A percentile compares a stretch with the other conserved stretches of the same genome.
Conservation (phyloP, 2,329 filamentous ascomycete species). For the Fusarium pseudograminearum region DNA sequence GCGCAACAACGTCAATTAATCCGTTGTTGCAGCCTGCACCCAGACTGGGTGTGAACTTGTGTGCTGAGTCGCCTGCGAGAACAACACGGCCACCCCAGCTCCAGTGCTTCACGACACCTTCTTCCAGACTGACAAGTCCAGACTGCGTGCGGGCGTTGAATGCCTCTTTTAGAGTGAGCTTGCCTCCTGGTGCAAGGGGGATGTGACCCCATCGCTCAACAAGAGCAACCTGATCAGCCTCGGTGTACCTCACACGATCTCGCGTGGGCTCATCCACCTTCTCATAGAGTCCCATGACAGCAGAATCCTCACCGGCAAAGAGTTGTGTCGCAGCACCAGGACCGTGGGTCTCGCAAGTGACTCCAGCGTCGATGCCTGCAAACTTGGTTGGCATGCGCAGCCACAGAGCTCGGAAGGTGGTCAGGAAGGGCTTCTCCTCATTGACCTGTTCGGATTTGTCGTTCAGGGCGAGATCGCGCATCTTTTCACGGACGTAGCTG, state of each 20-base stretch:
- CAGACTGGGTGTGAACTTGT: slow-evolving; percentile 55
- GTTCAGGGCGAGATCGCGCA: slow-evolving; percentile 47
- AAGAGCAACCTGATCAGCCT: slow-evolving; percentile 29
- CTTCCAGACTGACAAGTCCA: slow-evolving; percentile 53
- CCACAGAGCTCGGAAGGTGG: slow-evolving; percentile 53
- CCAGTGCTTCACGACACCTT: slow-evolving; percentile 54
- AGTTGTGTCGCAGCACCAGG: slow-evolving; percentile 32
- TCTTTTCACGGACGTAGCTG: slow-evolving; percentile 24
- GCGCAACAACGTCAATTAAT: slow-evolving; percentile 49
- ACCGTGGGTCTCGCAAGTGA: slow-evolving; percentile 50
- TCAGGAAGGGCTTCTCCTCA: slow-evolving; percentile 49
- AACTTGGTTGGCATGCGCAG: slow-evolving; percentile 46
- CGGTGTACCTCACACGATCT: slow-evolving; percentile 26
- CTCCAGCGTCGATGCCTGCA: slow-evolving; percentile 36
- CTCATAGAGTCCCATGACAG: slow-evolving; percentile 37
- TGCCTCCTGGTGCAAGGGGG: slow-evolving; percentile 27
- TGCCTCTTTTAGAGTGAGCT: slow-evolving; percentile 50
- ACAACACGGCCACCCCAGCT: slow-evolving; percentile 52
- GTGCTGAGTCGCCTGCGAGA: slow-evolving; percentile 53
- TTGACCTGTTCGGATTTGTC: slow-evolving; percentile 34
- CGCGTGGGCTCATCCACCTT: slow-evolving; percentile 33
- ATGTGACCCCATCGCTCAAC: slow-evolving; percentile 39
- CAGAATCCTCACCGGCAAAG: slow-evolving; percentile 32
- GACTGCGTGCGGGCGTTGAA: slow-evolving; percentile 42
- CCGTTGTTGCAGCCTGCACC: slow-evolving; percentile 54